A percentile compares a stretch with the other conserved stretches of the same genome.
These are phyloP conservation scores for Carex sylvatica DNA, from an alignment of 202 grass and related monocot species.

Conservation along the genomic window DNA sequence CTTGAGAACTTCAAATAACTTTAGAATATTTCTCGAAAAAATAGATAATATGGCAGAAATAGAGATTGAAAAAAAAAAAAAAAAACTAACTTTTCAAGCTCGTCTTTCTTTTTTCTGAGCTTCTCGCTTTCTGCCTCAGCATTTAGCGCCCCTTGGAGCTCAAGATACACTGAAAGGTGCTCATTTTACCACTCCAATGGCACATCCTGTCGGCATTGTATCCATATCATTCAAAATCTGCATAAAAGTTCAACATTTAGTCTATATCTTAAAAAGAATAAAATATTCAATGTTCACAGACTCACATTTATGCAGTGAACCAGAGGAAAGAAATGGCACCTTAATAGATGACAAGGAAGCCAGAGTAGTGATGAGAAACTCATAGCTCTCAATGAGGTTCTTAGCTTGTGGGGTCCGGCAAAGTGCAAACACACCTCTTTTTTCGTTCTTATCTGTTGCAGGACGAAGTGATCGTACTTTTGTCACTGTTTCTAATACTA, in stretches of 20 bases:
- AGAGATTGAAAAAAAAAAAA: background rate
- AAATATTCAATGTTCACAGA: constrained; percentile 10
- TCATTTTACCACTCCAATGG: constrained; percentile 84
- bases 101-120: constrained; percentile 73
- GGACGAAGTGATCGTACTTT: constrained; percentile 68
- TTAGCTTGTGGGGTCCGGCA: constrained; percentile 41
- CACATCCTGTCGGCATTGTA: constrained; percentile 54
- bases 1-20: background rate
- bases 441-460: constrained; percentile 71
- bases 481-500: constrained; percentile 62
- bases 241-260: constrained; percentile 9
- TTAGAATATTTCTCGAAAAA: background rate
- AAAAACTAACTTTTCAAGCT: constrained; percentile 55
- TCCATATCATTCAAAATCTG: constrained; percentile 62
- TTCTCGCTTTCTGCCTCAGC: constrained; percentile 71
- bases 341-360: constrained; percentile 65
- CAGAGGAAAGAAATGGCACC: constrained; percentile 33
- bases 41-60: background rate
- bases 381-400: constrained; percentile 46
- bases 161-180: constrained; percentile 78
- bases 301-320: background rate
- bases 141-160: constrained; percentile 86
- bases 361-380: constrained; percentile 56
- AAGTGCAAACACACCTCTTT: constrained; percentile 61
- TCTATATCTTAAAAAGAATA: background rate